phyloP scores from a whole-genome alignment of 2,329 filamentous ascomycete species.

The Colletotrichum horii region DNA sequence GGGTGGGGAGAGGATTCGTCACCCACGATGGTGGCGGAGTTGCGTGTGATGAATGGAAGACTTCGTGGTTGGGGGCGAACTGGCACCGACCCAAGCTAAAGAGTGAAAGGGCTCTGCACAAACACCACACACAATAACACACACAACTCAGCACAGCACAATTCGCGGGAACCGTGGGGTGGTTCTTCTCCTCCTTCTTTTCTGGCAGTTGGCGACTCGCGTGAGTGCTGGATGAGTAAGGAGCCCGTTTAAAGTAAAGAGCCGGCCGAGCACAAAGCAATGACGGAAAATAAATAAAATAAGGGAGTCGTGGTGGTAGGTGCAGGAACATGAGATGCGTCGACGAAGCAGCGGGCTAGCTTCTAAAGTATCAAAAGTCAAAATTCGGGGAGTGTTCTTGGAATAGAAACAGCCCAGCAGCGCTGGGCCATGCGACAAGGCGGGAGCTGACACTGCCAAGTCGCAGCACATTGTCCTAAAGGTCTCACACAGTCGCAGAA shows the following conservation, averaged over 20 bases:
- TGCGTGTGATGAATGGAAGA: constrained; percentile 6
- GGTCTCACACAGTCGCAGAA: constrained; percentile 20
- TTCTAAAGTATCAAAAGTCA: constrained; percentile 16
- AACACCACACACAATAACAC: neutral
- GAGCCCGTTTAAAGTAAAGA: neutral
- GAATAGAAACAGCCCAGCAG: constrained; percentile 10
- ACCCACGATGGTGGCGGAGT: constrained; percentile 20
- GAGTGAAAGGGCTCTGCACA: neutral
- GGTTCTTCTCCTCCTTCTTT: neutral
- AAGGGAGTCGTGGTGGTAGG: neutral
- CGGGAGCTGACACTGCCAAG: constrained; percentile 22
- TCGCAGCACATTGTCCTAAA: constrained; percentile 11
- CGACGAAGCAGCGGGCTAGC: neutral
- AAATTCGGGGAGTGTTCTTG: constrained; percentile 1
- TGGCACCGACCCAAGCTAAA: constrained; percentile 4
- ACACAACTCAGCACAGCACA: neutral
- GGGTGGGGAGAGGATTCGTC: constrained; percentile 20
- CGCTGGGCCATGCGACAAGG: constrained; percentile 10
- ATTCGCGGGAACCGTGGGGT: neutral
- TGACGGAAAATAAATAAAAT: neutral
- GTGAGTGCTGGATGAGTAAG: constrained; percentile 7
- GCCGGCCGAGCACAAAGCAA: neutral
- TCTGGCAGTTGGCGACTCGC: neutral
- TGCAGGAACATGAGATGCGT: constrained; percentile 9
- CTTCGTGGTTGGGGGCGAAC: neutral